phyloP scores from a whole-genome alignment of 495 filamentous ascomycete species.

The Lophiotrema nucula region DNA sequence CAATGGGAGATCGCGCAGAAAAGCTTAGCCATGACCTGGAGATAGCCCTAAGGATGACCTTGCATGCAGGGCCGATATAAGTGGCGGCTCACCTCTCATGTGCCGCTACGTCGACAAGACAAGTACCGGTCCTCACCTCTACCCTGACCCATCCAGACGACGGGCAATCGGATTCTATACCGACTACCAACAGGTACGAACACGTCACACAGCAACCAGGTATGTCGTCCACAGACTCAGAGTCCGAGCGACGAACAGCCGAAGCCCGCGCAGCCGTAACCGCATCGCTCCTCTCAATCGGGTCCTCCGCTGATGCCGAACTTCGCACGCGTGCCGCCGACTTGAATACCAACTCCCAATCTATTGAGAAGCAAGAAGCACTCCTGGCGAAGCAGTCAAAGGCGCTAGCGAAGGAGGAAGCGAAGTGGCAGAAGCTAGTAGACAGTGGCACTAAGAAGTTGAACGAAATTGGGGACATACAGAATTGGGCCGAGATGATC shows the following conservation, averaged over 20 bases:
- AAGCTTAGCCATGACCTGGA: slow-evolving; percentile 21
- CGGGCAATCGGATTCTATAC: too few relatives aligned
- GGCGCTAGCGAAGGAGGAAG: slow-evolving; percentile 68
- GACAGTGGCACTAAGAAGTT: slow-evolving; percentile 67
- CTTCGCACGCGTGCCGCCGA: slow-evolving; percentile 70
- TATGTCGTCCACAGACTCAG: slow-evolving; percentile 25
- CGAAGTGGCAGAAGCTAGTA: slow-evolving; percentile 65
- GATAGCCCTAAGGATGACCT: background rate
- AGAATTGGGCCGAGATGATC: slow-evolving; percentile 97
- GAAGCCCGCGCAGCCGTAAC: slow-evolving; percentile 76
- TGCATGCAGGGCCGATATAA: slow-evolving; percentile 16
- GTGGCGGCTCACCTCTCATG: slow-evolving; percentile 9
- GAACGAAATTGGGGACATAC: slow-evolving; percentile 92
- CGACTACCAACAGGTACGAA: too few relatives aligned
- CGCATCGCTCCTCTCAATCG: slow-evolving; percentile 74
- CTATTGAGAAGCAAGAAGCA: slow-evolving; percentile 69
- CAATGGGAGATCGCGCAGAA: background rate
- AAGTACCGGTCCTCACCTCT: background rate
- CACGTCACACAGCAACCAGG: slow-evolving; percentile 27
- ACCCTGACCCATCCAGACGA: background rate
- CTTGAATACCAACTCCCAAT: slow-evolving; percentile 69
- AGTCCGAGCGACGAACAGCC: slow-evolving; percentile 43
- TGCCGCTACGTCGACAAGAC: too few relatives aligned
- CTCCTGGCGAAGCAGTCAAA: slow-evolving; percentile 64
- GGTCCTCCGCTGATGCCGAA: slow-evolving; percentile 63